Conservation (phyloP, 2,329 filamentous ascomycete genomes). For the Nakataea oryzae region DNA sequence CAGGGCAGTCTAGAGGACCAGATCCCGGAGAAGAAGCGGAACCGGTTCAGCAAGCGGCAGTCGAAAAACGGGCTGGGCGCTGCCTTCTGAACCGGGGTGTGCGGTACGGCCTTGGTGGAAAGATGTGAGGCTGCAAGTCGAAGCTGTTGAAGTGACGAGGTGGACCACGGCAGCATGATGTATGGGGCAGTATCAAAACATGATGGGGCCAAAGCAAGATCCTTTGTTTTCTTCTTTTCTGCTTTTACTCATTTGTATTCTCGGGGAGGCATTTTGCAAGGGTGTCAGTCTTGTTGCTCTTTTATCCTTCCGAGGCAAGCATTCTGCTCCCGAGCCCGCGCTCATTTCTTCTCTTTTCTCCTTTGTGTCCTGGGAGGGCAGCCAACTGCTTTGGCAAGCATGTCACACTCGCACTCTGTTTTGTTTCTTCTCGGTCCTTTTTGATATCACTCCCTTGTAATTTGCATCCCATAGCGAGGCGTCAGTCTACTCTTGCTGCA, state of each 20-base stretch:
- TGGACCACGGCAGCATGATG: background rate
- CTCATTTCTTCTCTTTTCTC: background rate
- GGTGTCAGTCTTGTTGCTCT: background rate
- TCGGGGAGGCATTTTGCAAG: background rate
- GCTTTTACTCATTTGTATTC: background rate
- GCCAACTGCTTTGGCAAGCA: background rate
- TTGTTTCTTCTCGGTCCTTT: background rate
- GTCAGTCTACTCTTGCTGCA: background rate
- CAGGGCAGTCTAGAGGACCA: constrained; percentile 38
- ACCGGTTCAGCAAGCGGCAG: constrained; percentile 82
- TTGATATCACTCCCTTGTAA: background rate
- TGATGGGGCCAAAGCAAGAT: background rate
- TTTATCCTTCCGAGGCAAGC: background rate
- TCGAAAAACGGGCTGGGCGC: constrained; percentile 90
- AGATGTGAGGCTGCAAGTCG: background rate
- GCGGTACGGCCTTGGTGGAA: background rate
- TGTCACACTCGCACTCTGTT: background rate
- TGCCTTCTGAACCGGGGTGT: constrained; percentile 58
- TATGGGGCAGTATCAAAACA: background rate
- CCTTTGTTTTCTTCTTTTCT: background rate
- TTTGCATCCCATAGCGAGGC: background rate
- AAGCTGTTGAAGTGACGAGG: background rate
- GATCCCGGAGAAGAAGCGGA: constrained; percentile 37
- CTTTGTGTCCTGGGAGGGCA: background rate
- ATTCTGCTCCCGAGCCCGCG: background rate